Evolutionary conservation across 768 basidiomycete species (phyloP), one percentile per base, ranked within the genome.

Genomic region (Phanerodontia chrysosporium): DNA sequence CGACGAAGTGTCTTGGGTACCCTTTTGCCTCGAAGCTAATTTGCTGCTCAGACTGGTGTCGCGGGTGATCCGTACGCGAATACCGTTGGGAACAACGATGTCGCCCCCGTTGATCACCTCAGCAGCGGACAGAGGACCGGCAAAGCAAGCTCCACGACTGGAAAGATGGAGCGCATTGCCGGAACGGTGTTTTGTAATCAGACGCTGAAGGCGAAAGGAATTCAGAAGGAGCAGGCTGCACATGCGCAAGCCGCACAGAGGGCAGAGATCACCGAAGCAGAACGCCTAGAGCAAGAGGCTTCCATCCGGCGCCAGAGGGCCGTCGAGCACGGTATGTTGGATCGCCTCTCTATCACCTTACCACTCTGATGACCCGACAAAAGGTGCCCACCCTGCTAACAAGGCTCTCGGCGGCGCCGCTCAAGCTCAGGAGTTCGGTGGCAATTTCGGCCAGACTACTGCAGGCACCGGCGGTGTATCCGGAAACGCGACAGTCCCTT

Each of bases 211-310:
- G 75, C 75, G 14, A 80, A 79, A 62, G 83, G 80, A 14, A 58
- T 76, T 22, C 72, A 81, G 71, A 83, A 82, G 65, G 78, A 83
- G 62, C 74, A 75, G 74, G 80, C 82, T 69, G 82, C 81, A 0
- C 72, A 76, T 27, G 68, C 76, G 0, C 60, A 76, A 39, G 79
- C 78, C 59, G 55, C 74, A 10, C 82, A 84, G 66, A 74, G 76
- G 27, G 66, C 69, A 7, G 83, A 83, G 64, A 70, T 84, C 21
- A 72, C 76, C 2, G 79, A 83, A 64, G 83, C 83, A 18, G 80
- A 83, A 66, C 75, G 79, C 13, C 72, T 83, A 6, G 83, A 84
- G 66, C 69, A 70, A 4, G 81, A 83, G 63, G 83, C 82, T 10
- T 39, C 73, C 39, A 63, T 74, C 68, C 75, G 77, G 32, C 76